Percentiles rank a stretch among this genome's conserved stretches.
These are phyloP conservation scores for Blastobotrys petasosporus DNA, from an alignment of 1,139 yeast genomes.

Conservation along the genomic window DNA sequence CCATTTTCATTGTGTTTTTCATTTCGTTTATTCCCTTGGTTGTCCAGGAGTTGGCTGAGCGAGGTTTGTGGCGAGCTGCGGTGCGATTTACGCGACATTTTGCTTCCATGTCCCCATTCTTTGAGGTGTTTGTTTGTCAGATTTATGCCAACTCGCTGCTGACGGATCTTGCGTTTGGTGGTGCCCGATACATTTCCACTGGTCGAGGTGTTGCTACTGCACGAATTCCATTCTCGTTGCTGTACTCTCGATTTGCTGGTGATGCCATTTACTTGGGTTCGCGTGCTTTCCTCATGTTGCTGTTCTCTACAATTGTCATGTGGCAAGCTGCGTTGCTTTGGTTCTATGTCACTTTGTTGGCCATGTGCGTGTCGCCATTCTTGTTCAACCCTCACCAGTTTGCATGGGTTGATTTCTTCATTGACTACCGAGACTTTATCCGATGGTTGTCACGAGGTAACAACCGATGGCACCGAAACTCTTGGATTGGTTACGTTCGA, in stretches of 20 bases:
- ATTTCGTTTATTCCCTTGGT: conserved; percentile 93
- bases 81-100: conserved; percentile 89
- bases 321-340: conserved; percentile 97
- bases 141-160: conserved; percentile 87
- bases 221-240: conserved; percentile 92
- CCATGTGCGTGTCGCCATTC: conserved; percentile 91
- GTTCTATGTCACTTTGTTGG: conserved; percentile 96
- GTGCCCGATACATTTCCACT: conserved; percentile 98
- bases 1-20: conserved; percentile 97
- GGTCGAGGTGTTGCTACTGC: conserved; percentile 99
- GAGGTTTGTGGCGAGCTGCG: conserved; percentile 94
- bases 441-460: conserved; percentile 99
- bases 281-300: conserved; percentile 77
- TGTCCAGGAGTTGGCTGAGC: conserved; percentile 94
- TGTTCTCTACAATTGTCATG: conserved; percentile 86
- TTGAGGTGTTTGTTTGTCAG: conserved; percentile 98
- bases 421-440: conserved; percentile 96
- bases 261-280: conserved; percentile 97
- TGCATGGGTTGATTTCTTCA: conserved; percentile 97
- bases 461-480: conserved; percentile 97
- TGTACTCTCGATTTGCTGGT: conserved; percentile 95
- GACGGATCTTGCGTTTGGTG: conserved; percentile 95
- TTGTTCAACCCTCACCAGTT: conserved; percentile 98
- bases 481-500: conserved; percentile 98
- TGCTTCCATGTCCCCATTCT: conserved; percentile 86